Evolutionary conservation across 768 basidiomycete genomes (phyloP), one percentile per base, ranked within the genome.

Genomic region (Lentinula edodes): DNA sequence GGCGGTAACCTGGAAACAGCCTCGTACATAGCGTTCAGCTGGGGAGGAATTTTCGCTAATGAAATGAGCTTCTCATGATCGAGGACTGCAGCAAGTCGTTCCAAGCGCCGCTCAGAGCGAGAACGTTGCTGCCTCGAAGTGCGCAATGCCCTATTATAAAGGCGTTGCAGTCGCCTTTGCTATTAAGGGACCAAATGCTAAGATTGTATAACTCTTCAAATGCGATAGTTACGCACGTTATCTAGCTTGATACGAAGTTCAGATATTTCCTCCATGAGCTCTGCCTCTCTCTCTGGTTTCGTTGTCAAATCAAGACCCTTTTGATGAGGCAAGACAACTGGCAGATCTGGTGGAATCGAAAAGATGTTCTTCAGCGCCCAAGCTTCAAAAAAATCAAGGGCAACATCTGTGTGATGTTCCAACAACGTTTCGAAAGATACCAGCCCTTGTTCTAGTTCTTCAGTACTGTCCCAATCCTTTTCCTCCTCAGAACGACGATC

Each of bases 281-380:
- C 84, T 36, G 81, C 79, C 66, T 88, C 83, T 57, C 78, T 77
- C 63, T 84, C 82, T n/a, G 80, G 75, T 0, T 83, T 80, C 35
- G 78, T 70, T 2, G 82, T 81, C 58, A 95, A 78, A 72, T 93
- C 83, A 35, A 93, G 74, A 0, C 84, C 83, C 56, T 80, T 80
- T 61, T 95, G 93, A 68, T 92, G 91, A 2, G 89, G 89, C 4
- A 87, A 79, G 13, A 93, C 85, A 36, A 93, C 75, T 0, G 87
- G 87, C 38, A 92, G 67, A 62, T 87, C 85, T 2, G 82, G 77
- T 0, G 87, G 84, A 15, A 94, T 80, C 56, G 86, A 83, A 67
- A 96, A 96, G 61, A 94, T 89, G 73, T 96, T 97, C 45, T 93
- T 78, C 68, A 94, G 72, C 10, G 86, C 87, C 93, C 94, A 96